Conservation (phyloP, 129 eudicot species). For the Artemisia tridentata region DNA sequence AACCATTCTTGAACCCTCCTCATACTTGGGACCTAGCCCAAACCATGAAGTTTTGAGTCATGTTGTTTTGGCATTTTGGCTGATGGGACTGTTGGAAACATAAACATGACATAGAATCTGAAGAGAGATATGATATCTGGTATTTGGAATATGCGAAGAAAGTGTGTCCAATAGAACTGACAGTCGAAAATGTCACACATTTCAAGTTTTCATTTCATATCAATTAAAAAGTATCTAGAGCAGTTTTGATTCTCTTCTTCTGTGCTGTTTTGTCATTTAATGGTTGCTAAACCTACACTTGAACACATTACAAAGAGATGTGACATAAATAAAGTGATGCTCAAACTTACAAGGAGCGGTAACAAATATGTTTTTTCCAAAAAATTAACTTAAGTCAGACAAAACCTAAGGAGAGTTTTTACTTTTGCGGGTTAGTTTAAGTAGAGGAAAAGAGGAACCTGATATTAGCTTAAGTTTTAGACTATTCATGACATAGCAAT, state of each 20-base stretch:
- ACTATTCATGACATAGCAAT: too few species aligned
- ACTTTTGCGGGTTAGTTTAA: too few species aligned
- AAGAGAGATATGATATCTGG: constrained; percentile 11
- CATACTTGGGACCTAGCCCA: constrained; percentile 13
- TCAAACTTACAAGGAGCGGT: too few species aligned
- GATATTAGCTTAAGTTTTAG: too few species aligned
- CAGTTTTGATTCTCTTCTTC: constrained; percentile 15
- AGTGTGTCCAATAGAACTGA: constrained; percentile 12
- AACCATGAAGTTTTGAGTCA: constrained; percentile 22
- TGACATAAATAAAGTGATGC: background rate
- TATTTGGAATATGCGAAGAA: constrained; percentile 8
- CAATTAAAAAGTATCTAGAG: constrained; percentile 24
- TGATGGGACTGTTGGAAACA: constrained; percentile 40
- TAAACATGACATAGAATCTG: constrained; percentile 1
- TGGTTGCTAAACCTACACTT: too few species aligned
- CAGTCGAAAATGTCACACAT: constrained; percentile 12
- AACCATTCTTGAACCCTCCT: constrained; percentile 53
- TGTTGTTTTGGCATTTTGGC: constrained; percentile 51
- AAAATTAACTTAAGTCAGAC: too few species aligned
- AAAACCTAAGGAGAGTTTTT: too few species aligned
- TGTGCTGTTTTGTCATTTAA: background rate
- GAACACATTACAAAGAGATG: background rate
- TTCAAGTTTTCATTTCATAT: constrained; percentile 20
- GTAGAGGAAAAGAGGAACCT: too few species aligned
- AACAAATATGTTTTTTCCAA: too few species aligned